A percentile compares a stretch with the other conserved stretches of the same genome.
phyloP scores from a whole-genome alignment of 345 rosid genomes.

The Rhodamnia argentea region DNA sequence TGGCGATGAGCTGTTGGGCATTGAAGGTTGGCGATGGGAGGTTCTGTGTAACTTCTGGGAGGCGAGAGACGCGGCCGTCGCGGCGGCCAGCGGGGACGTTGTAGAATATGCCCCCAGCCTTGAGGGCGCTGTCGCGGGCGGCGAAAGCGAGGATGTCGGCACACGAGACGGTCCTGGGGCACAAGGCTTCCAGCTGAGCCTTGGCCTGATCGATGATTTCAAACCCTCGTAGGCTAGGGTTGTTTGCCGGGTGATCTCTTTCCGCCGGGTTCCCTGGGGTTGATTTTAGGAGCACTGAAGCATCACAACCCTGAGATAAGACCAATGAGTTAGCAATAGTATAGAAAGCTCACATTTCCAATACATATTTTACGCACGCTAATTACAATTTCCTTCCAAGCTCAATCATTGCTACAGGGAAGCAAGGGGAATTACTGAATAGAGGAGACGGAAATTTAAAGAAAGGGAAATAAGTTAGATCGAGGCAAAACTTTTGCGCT shows the following conservation, averaged over 20 bases:
- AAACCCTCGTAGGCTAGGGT: constrained; percentile 29
- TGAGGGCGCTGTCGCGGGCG: constrained; percentile 23
- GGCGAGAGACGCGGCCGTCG: constrained; percentile 27
- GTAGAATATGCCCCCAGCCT: constrained; percentile 17
- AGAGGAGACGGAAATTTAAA: neutral
- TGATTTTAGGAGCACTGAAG: constrained; percentile 26
- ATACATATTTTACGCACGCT: neutral
- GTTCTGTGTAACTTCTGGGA: constrained; percentile 9
- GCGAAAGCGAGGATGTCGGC: constrained; percentile 44
- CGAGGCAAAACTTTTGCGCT: neutral
- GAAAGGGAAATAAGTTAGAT: neutral
- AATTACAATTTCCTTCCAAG: neutral
- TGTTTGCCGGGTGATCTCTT: constrained; percentile 25
- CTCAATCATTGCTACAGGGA: neutral
- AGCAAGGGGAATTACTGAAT: neutral
- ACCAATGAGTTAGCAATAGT: neutral
- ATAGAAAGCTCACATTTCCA: neutral
- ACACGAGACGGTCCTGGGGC: constrained; percentile 33
- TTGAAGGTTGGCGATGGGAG: constrained; percentile 17
- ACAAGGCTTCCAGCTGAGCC: constrained; percentile 19
- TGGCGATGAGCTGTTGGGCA: constrained; percentile 12
- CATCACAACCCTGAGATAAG: constrained; percentile 31
- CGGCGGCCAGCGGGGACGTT: constrained; percentile 27
- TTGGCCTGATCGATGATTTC: constrained; percentile 38
- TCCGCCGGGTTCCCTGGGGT: constrained; percentile 14